These are phyloP conservation scores for Lathyrus tuberosus DNA, from an alignment of 306 rosid genomes.

Conservation along the genomic window DNA sequence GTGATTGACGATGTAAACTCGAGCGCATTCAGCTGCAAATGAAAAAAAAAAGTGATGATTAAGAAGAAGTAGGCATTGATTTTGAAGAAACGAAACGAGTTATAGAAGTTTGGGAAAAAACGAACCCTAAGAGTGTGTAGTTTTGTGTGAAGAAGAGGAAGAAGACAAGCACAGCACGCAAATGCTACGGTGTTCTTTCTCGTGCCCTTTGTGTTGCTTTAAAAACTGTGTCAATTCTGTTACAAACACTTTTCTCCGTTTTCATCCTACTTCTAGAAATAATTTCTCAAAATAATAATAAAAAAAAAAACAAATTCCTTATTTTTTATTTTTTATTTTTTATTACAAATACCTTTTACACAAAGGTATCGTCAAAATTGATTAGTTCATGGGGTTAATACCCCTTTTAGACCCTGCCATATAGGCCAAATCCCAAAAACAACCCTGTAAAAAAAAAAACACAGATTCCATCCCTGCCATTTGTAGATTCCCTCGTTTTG, in stretches of 20 bases:
- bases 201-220: neutral
- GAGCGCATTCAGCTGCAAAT: neutral
- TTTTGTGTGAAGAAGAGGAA: neutral
- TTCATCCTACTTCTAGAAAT: too few relatives aligned
- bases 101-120: neutral
- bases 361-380: too few relatives aligned
- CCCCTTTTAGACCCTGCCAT: too few relatives aligned
- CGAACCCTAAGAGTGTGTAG: slow-evolving; percentile 1
- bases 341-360: too few relatives aligned
- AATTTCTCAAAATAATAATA: too few relatives aligned
- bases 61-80: neutral
- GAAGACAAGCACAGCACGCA: neutral
- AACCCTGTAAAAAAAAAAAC: too few relatives aligned
- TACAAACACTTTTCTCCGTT: neutral
- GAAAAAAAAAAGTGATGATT: neutral
- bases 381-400: too few relatives aligned
- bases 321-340: too few relatives aligned
- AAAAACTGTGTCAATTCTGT: neutral
- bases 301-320: too few relatives aligned
- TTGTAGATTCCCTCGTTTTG: too few relatives aligned
- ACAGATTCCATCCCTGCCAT: too few relatives aligned
- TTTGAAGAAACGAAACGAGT: neutral
- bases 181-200: neutral
- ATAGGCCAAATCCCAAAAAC: too few relatives aligned
- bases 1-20: neutral